A percentile compares a stretch with the other conserved stretches of the same genome.
phyloP scores from a whole-genome alignment of 2,329 filamentous ascomycete genomes.

The Pseudodiploospora longispora region DNA sequence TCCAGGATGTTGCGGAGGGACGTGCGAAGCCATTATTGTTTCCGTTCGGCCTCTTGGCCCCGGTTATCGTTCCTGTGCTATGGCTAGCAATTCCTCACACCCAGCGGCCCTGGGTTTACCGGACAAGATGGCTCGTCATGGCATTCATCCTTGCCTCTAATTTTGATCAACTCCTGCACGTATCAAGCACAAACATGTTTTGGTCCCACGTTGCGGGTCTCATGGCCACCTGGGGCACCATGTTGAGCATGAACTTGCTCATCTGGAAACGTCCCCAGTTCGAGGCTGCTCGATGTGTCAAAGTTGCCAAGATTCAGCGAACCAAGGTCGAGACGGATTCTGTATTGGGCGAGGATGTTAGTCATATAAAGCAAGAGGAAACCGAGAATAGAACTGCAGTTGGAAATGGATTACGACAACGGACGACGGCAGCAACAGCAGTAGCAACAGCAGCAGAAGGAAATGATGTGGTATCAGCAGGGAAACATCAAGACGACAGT shows the following conservation, averaged over 20 bases:
- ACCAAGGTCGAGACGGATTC: background rate
- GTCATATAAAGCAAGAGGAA: too few relatives aligned
- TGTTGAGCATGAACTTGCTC: conserved; percentile 41
- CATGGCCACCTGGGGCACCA: conserved; percentile 40
- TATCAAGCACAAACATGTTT: conserved; percentile 44
- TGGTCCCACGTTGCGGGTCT: conserved; percentile 44
- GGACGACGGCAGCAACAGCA: too few relatives aligned
- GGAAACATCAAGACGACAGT: conserved; percentile 4
- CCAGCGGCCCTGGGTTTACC: conserved; percentile 41
- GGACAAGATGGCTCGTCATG: conserved; percentile 40
- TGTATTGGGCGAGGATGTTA: too few relatives aligned
- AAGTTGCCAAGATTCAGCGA: background rate
- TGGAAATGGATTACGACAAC: too few relatives aligned
- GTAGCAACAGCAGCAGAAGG: too few relatives aligned
- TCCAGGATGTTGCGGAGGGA: conserved; percentile 28
- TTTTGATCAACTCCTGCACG: conserved; percentile 28
- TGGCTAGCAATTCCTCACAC: conserved; percentile 51
- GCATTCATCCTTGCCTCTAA: conserved; percentile 36
- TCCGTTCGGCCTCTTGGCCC: conserved; percentile 41
- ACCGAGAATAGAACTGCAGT: too few relatives aligned
- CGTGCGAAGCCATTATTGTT: conserved; percentile 40
- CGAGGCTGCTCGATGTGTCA: conserved; percentile 41
- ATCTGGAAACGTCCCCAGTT: conserved; percentile 49
- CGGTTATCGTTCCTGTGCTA: conserved; percentile 40
- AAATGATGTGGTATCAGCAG: too few relatives aligned